A percentile compares a stretch with the other conserved stretches of the same genome.
phyloP scores from a whole-genome alignment of 495 filamentous ascomycete genomes.

The Penicillium parvum region DNA sequence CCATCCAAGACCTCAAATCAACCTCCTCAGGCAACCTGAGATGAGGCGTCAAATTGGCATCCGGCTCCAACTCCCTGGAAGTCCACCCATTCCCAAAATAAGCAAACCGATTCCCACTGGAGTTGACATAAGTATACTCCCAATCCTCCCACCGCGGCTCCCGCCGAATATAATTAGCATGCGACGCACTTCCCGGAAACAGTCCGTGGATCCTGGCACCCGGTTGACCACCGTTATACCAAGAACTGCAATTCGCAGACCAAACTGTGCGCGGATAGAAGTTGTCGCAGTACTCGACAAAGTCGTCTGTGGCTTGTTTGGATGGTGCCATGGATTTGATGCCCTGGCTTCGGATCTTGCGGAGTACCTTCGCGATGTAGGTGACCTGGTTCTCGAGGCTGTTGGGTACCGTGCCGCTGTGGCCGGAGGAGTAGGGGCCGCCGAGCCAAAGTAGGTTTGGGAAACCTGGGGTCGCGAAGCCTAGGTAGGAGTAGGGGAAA shows the following conservation, averaged over 20 bases:
- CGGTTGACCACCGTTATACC: constrained; percentile 62
- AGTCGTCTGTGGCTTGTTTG: constrained; percentile 55
- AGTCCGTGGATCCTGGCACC: constrained; percentile 55
- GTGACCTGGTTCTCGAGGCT: constrained; percentile 53
- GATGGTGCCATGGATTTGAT: constrained; percentile 56
- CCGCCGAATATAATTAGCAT: constrained; percentile 50
- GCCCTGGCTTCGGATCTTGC: constrained; percentile 59
- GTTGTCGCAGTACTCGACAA: constrained; percentile 55
- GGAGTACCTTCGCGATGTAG: constrained; percentile 59
- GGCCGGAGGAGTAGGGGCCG: constrained; percentile 47
- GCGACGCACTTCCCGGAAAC: constrained; percentile 62
- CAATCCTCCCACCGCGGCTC: constrained; percentile 71
- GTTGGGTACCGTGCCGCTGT: constrained; percentile 49
- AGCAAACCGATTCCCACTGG: constrained; percentile 51
- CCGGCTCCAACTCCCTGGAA: constrained; percentile 31
- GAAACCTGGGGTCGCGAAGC: constrained; percentile 56
- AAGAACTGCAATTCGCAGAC: constrained; percentile 58
- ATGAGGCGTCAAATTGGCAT: constrained; percentile 47
- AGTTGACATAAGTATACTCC: constrained; percentile 55
- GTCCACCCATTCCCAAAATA: constrained; percentile 58
- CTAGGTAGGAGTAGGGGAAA: constrained; percentile 62
- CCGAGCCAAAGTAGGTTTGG: constrained; percentile 59
- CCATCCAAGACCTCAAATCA: constrained; percentile 45
- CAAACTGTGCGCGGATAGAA: constrained; percentile 61
- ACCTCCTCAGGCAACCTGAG: constrained; percentile 40